Evolutionary conservation across 768 basidiomycete genomes (phyloP).

Genomic region (Lactarius psammicola): DNA sequence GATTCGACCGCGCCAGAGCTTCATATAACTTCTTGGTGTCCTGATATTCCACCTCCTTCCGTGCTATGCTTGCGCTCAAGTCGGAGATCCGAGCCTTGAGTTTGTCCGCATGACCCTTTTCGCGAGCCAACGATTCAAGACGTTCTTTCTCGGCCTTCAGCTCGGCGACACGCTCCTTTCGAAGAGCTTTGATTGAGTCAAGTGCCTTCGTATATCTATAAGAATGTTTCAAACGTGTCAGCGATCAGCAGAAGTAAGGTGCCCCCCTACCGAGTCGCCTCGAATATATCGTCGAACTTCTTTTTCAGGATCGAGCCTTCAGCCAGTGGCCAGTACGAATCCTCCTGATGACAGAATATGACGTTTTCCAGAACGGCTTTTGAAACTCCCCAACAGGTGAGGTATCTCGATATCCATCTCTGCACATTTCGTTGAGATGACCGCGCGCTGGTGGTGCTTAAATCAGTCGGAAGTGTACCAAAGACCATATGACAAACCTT

Average conservation of each 20-base stretch:
- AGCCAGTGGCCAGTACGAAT: constrained; percentile 95
- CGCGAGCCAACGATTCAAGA: constrained; percentile 68
- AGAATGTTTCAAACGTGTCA: constrained; percentile 1
- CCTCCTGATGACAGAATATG: constrained; percentile 99
- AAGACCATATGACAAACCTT: constrained; percentile 55
- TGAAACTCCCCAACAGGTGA: constrained; percentile 87
- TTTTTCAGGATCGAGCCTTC: constrained; percentile 92
- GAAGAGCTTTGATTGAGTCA: constrained; percentile 83
- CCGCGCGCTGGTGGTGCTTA: constrained; percentile 56
- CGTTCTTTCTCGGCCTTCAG: constrained; percentile 92
- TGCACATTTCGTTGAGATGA: constrained; percentile 96
- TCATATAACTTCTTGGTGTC: constrained; percentile 66
- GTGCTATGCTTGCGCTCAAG: constrained; percentile 56
- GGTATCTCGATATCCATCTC: constrained; percentile 97
- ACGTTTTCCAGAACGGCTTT: constrained; percentile 99
- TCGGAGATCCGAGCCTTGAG: constrained; percentile 65
- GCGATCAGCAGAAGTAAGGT: neutral
- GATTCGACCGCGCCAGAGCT: constrained; percentile 62
- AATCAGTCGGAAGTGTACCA: neutral
- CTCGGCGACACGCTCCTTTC: constrained; percentile 88
- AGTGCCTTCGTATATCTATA: constrained; percentile 93
- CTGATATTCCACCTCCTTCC: constrained; percentile 74
- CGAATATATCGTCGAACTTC: constrained; percentile 99
- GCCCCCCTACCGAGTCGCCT: constrained; percentile 78
- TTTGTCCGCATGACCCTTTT: constrained; percentile 87